Evolutionary conservation across 164 flowering plant genomes (phyloP).

Genomic region (Vitis rotundifolia): DNA sequence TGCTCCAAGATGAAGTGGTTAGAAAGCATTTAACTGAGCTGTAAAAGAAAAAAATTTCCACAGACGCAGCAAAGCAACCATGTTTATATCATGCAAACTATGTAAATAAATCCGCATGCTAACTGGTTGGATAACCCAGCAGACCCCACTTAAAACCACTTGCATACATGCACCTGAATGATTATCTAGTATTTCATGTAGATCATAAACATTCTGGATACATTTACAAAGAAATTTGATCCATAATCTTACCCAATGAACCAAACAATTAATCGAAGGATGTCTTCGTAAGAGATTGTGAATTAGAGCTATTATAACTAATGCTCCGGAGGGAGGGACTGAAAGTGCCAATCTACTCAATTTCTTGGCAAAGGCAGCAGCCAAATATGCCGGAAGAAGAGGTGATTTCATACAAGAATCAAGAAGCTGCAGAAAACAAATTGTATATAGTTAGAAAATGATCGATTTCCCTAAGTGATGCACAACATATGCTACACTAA

Average conservation of each 20-base stretch:
- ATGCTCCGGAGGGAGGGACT: slow-evolving; percentile 84
- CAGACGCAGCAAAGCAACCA: no score
- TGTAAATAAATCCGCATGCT: no score
- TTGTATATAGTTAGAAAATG: slow-evolving; percentile 4
- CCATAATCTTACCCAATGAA: slow-evolving; percentile 57
- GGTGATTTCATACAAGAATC: slow-evolving; percentile 91
- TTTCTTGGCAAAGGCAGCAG: slow-evolving; percentile 94
- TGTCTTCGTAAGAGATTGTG: slow-evolving; percentile 91
- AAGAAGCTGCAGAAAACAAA: slow-evolving; percentile 64
- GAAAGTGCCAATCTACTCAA: slow-evolving; percentile 79
- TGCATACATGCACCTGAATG: no score
- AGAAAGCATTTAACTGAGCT: no score
- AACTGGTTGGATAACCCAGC: background rate
- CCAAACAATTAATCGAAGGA: slow-evolving; percentile 90
- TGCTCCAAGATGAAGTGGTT: no score
- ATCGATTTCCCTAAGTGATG: background rate
- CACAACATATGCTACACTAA: no score
- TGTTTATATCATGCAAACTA: no score
- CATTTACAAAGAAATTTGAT: background rate
- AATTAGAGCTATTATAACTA: slow-evolving; percentile 73
- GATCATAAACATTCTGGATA: background rate
- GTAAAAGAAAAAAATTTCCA: no score
- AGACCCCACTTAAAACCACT: background rate
- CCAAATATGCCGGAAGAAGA: slow-evolving; percentile 92
- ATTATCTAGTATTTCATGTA: background rate